Base-by-base conservation (phyloP, 345 rosid species). In the Camelina neglecta region DNA sequence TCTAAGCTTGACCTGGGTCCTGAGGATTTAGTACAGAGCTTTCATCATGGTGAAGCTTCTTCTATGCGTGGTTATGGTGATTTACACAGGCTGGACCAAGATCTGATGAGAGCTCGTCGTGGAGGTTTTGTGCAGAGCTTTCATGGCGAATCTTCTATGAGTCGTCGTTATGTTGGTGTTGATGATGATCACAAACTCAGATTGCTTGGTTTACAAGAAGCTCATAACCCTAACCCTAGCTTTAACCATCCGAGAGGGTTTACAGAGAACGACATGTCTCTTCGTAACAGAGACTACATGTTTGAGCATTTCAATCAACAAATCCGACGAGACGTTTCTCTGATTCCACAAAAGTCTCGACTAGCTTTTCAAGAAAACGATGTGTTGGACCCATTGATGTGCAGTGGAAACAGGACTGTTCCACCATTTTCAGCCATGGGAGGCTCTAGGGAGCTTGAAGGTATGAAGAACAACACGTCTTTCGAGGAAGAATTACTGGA, bases 241-340 rank as follows among this genome's bases (percentile, higher is more conserved):
- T 33, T 58, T 33, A 58, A 58, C n/a, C 9, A 11, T 4, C 7
- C 2, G 41, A 72, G 85, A 83, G 63, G 10, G 21, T 20, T 60
- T 35, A 9, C 24, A 35, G 26, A 35, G 26, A 59, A 16, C 18
- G 18, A 18, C 44, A 36, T 38, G 29, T 18, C 9, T 60, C 29
- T 11, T 60, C 77, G 18, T 24, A 76, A 35, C 60, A 83, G 83
- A 74, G 71, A 74, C 73, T 65, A 63, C 71, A 50, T 64, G 13
- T 38, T 70, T 49, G 77, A 80, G 67, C 78, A 68, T 58, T 77
- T 80, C 38, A 75, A 72, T 68, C 82, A 65, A 12, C 60, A 53
- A 21, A 33, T 23, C 20, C 24, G 54, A 24, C 68, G 3, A 13
- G 50, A 42, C 1, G 9, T 20, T 51, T 10, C 56, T 4, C 29